Percentiles rank a stretch among this genome's conserved stretches.
phyloP scores from a whole-genome alignment of 2,329 filamentous ascomycete species.

The Aspergillus awamori region DNA sequence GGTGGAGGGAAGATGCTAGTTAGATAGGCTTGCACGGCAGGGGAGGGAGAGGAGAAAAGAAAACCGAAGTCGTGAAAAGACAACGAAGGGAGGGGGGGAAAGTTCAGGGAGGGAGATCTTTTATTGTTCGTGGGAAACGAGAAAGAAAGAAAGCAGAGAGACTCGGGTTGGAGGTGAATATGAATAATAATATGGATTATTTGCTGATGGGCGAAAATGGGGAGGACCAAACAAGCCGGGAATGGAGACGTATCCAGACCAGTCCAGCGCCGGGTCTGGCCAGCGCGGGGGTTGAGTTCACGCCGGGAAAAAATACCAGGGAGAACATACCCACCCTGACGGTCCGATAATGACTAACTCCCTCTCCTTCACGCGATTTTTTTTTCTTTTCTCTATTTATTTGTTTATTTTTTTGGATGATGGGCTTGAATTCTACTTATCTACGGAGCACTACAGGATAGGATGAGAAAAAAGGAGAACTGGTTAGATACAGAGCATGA shows the following conservation, averaged over 20 bases:
- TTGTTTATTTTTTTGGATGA: neutral
- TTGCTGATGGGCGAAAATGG: constrained; percentile 11
- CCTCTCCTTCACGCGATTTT: neutral
- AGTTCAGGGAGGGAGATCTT: constrained; percentile 1
- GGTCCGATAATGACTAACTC: too few species aligned
- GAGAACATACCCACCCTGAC: constrained; percentile 1
- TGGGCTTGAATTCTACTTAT: neutral
- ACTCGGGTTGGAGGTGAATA: neutral
- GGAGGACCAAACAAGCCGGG: constrained; percentile 16
- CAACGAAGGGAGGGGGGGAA: neutral
- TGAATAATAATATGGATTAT: neutral
- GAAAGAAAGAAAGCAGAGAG: neutral
- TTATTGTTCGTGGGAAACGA: constrained; percentile 2
- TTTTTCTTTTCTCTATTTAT: neutral
- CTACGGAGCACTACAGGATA: too few species aligned
- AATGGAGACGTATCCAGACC: constrained; percentile 24
- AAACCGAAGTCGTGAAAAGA: neutral
- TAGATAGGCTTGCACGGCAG: neutral
- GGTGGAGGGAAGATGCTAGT: neutral
- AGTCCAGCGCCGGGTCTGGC: constrained; percentile 24
- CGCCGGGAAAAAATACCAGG: constrained; percentile 12
- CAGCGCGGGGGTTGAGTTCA: constrained; percentile 24
- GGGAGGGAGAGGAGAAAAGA: neutral
- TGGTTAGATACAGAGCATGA: too few species aligned
- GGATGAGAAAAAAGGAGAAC: too few species aligned